Percentiles rank a stretch among this genome's conserved stretches.
Evolutionary conservation across 257 asterid genomes (phyloP).

Genomic region (Agastache rugosa): DNA sequence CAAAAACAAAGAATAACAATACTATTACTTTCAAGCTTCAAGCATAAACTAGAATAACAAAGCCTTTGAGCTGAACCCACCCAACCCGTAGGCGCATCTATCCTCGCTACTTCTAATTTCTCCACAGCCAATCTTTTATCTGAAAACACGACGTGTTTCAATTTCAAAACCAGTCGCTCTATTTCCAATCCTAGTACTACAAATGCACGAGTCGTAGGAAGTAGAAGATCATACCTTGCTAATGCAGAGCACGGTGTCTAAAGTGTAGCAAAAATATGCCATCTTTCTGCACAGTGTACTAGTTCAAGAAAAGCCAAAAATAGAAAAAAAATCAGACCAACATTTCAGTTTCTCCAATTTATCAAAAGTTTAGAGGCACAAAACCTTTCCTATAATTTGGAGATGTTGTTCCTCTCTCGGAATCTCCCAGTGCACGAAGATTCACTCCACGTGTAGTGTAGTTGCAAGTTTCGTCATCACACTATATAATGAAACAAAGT

Average conservation of each 20-base stretch:
- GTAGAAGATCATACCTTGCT: conserved; percentile 57
- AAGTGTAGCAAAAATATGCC: conserved; percentile 69
- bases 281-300: conserved; percentile 91
- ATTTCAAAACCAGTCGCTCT: neutral
- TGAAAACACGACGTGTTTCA: conserved; percentile 38
- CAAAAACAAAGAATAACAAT: neutral
- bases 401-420: conserved; percentile 86
- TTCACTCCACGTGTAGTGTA: conserved; percentile 78
- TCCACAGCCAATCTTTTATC: conserved; percentile 62
- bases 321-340: conserved; percentile 1
- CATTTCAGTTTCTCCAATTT: conserved; percentile 29
- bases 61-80: conserved; percentile 76
- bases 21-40: conserved; percentile 16
- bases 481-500: conserved; percentile 58
- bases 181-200: neutral
- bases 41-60: conserved; percentile 62
- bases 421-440: conserved; percentile 77
- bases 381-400: conserved; percentile 87
- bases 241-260: conserved; percentile 81
- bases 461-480: conserved; percentile 96
- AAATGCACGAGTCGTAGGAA: neutral
- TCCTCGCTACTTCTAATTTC: conserved; percentile 75
- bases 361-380: conserved; percentile 10
- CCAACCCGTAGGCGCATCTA: conserved; percentile 81
- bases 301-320: conserved; percentile 28